Conservation (phyloP, 371 early-diverging fungal species). For the Syncephalastrum racemosum region DNA sequence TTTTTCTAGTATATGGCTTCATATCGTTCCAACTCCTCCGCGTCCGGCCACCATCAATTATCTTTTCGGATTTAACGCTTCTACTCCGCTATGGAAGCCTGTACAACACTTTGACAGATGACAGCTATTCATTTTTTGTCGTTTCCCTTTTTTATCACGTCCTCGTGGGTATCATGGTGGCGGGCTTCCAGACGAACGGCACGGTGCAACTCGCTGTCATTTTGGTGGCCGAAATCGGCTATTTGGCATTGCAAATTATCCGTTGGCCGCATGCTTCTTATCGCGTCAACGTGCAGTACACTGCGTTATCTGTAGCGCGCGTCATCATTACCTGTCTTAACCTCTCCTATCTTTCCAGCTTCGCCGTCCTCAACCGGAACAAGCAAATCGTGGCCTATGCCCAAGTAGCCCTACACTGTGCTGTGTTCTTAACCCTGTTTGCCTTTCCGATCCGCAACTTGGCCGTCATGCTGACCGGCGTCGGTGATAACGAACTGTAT, state of each 20-base stretch:
- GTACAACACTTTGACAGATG: slow-evolving; percentile 54
- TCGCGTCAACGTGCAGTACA: slow-evolving; percentile 29
- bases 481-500: slow-evolving; percentile 19
- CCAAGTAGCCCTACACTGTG: slow-evolving; percentile 36
- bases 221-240: slow-evolving; percentile 24
- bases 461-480: slow-evolving; percentile 21
- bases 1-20: slow-evolving; percentile 33
- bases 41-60: slow-evolving; percentile 38
- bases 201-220: slow-evolving; percentile 37
- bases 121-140: slow-evolving; percentile 47
- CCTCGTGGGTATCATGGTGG: slow-evolving; percentile 37
- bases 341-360: slow-evolving; percentile 21
- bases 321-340: slow-evolving; percentile 28
- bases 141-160: slow-evolving; percentile 34
- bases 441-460: slow-evolving; percentile 26
- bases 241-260: slow-evolving; percentile 14
- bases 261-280: slow-evolving; percentile 33
- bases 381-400: slow-evolving; percentile 40
- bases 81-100: slow-evolving; percentile 52
- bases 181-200: slow-evolving; percentile 35
- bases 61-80: slow-evolving; percentile 45
- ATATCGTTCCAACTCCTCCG: slow-evolving; percentile 34
- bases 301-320: slow-evolving; percentile 23
- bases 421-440: slow-evolving; percentile 27
- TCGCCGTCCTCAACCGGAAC: slow-evolving; percentile 13